Evolutionary conservation across 352 stramenopile genomes (phyloP).

Genomic region (Phytophthora tubulina): DNA sequence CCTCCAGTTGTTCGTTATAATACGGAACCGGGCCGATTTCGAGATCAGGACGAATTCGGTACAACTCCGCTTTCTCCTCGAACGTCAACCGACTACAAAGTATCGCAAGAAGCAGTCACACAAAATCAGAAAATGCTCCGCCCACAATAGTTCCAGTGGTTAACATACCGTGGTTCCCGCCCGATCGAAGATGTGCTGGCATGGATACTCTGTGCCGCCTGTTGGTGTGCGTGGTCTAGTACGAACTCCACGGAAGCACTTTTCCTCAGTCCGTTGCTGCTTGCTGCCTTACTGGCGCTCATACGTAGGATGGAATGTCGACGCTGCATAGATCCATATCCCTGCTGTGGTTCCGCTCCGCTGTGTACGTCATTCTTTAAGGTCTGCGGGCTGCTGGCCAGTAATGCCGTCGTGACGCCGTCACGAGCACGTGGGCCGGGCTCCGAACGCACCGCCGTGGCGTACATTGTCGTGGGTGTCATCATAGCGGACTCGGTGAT

Average conservation of each 20-base stretch:
- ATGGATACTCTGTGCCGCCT: slow-evolving; percentile 44
- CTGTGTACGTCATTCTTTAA: slow-evolving; percentile 12
- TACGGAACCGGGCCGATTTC: slow-evolving; percentile 72
- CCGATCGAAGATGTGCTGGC: slow-evolving; percentile 53
- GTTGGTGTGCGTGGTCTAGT: slow-evolving; percentile 54
- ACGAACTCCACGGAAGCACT: slow-evolving; percentile 80
- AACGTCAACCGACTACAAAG: slow-evolving; percentile 67
- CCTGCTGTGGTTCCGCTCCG: slow-evolving; percentile 24
- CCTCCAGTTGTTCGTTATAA: slow-evolving; percentile 67
- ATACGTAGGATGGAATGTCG: slow-evolving; percentile 76
- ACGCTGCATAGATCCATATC: slow-evolving; percentile 45
- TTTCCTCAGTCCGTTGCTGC: slow-evolving; percentile 55
- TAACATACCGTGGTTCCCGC: slow-evolving; percentile 58
- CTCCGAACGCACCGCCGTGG: slow-evolving; percentile 31
- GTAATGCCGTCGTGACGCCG: slow-evolving; percentile 36
- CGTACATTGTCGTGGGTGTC: slow-evolving; percentile 31
- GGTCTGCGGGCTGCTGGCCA: slow-evolving; percentile 18
- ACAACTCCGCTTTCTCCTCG: slow-evolving; percentile 87
- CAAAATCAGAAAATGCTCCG: slow-evolving; percentile 8
- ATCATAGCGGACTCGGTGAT: slow-evolving; percentile 33
- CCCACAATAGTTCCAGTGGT: not conserved
- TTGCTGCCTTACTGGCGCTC: slow-evolving; percentile 46
- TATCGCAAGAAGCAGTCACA: slow-evolving; percentile 22
- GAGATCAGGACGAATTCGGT: slow-evolving; percentile 82
- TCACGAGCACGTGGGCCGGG: slow-evolving; percentile 23